Percentiles rank a stretch among this genome's conserved stretches.
These are phyloP conservation scores for Fomitopsis serialis DNA, from an alignment of 768 basidiomycete species.

Conservation along the genomic window DNA sequence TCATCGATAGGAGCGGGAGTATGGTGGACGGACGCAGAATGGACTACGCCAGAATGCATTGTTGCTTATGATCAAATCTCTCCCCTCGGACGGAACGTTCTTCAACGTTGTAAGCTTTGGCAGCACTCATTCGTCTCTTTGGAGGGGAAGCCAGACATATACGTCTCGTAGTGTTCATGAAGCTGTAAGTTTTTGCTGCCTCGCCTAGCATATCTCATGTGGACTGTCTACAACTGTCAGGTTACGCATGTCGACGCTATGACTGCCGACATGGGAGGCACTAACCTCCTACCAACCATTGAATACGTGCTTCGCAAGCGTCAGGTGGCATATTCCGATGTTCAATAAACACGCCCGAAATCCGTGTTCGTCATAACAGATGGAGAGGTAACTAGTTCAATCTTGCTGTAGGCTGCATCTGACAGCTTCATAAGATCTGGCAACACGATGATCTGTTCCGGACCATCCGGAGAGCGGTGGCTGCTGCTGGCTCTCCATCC, in stretches of 20 bases:
- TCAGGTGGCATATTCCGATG: conserved; percentile 27
- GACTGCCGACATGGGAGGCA: conserved; percentile 43
- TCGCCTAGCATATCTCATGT: too few relatives aligned
- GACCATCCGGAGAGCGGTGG: too few relatives aligned
- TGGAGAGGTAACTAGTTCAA: conserved; percentile 32
- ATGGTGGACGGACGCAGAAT: conserved; percentile 38
- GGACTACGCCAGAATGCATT: conserved; percentile 41
- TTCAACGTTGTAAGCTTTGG: conserved; percentile 62
- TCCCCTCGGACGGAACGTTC: conserved; percentile 34
- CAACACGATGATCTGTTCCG: too few relatives aligned
- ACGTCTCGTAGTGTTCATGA: not conserved
- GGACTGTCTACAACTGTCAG: too few relatives aligned
- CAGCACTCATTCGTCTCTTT: conserved; percentile 21
- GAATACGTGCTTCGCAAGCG: conserved; percentile 28
- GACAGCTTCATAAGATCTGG: too few relatives aligned
- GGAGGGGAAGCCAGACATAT: conserved; percentile 31
- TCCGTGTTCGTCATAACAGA: conserved; percentile 56
- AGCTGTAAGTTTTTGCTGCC: conserved; percentile 30
- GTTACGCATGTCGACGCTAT: conserved; percentile 35
- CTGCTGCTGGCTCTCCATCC: not conserved
- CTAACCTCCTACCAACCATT: conserved; percentile 42
- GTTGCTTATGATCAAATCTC: conserved; percentile 39
- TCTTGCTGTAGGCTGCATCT: too few relatives aligned
- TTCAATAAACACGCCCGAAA: too few relatives aligned
- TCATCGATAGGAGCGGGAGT: conserved; percentile 55